These are phyloP conservation scores for Solanum hybrid DNA, from an alignment of 305 asterid species.

Conservation along the genomic window DNA sequence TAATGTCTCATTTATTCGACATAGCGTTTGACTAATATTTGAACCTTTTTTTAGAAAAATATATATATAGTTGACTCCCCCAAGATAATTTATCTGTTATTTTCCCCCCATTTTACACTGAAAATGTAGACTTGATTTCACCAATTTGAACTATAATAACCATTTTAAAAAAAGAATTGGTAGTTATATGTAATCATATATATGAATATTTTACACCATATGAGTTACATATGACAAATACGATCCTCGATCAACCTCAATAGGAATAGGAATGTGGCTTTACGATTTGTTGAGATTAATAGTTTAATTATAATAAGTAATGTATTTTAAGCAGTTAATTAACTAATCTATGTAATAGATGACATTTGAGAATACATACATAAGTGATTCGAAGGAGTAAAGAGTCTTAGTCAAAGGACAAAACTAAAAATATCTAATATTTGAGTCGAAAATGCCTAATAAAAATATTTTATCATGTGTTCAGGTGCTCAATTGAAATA, in stretches of 20 bases:
- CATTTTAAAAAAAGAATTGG: neutral
- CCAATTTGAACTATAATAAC: neutral
- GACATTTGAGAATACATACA: neutral
- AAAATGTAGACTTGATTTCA: neutral
- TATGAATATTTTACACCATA: neutral
- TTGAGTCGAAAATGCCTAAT: neutral
- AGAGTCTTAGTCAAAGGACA: neutral
- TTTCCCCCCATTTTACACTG: neutral
- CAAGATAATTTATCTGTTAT: neutral
- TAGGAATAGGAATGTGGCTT: neutral
- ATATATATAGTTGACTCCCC: neutral
- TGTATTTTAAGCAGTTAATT: neutral
- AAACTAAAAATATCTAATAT: neutral
- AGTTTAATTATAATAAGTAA: neutral
- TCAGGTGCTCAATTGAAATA: neutral
- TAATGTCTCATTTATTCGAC: neutral
- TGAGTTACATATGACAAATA: neutral
- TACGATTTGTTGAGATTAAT: neutral
- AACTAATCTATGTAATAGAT: neutral
- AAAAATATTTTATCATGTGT: neutral
- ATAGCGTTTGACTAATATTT: neutral
- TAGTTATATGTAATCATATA: neutral
- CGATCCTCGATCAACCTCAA: neutral
- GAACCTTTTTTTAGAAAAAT: neutral
- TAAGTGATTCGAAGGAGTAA: neutral